Evolutionary conservation across 768 basidiomycete species (phyloP).

Genomic region (Leucocoprinus sp.): DNA sequence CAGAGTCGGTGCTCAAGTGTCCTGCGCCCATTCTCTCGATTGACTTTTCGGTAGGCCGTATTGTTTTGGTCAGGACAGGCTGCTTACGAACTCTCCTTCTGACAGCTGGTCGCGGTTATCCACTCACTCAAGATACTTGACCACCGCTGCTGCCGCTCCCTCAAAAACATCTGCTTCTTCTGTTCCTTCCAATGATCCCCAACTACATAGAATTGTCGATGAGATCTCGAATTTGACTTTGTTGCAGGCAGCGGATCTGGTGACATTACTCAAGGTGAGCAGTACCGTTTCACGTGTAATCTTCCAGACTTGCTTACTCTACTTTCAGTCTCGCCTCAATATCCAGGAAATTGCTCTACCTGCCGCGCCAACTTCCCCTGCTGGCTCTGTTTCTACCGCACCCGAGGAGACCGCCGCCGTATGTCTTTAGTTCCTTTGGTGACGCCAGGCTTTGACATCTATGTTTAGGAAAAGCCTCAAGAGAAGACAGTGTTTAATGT

Average conservation of each 20-base stretch:
- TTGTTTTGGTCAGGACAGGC: conserved; percentile 7
- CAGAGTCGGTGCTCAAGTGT: conserved; percentile 38
- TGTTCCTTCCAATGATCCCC: conserved; percentile 47
- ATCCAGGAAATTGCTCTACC: conserved; percentile 98
- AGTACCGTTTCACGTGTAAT: background rate
- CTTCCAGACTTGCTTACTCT: background rate
- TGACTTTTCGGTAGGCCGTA: conserved; percentile 26
- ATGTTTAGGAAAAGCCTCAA: conserved; percentile 81
- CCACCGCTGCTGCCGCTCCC: conserved; percentile 42
- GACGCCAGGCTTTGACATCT: background rate
- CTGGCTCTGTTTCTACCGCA: conserved; percentile 47
- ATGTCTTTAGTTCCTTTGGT: conserved; percentile 17
- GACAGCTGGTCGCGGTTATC: conserved; percentile 30
- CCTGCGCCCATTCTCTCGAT: conserved; percentile 35
- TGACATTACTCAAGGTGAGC: conserved; percentile 77
- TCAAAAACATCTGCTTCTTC: conserved; percentile 35
- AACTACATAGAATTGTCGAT: conserved; percentile 79
- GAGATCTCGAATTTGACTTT: conserved; percentile 85
- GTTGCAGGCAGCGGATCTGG: conserved; percentile 92
- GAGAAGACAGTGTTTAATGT: conserved; percentile 98
- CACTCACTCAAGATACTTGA: conserved; percentile 44
- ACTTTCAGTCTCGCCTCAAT: conserved; percentile 72
- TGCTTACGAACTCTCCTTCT: conserved; percentile 7
- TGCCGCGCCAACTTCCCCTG: conserved; percentile 54
- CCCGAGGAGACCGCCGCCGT: conserved; percentile 67